Conservation (phyloP, 768 basidiomycete species). For the Daedaleopsis nitida region DNA sequence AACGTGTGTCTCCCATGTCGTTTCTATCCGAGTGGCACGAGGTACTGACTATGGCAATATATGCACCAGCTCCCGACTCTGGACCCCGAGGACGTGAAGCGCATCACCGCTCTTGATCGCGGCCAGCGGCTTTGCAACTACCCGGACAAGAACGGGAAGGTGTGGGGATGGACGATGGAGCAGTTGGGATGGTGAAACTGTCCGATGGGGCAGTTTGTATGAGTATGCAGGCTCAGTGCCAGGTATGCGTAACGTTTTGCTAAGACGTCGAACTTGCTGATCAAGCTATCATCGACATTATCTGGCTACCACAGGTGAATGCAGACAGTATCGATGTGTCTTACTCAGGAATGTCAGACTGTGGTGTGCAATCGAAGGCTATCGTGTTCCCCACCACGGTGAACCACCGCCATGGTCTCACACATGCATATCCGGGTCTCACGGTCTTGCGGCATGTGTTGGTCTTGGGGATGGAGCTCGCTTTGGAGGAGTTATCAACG, state of each 20-base stretch:
- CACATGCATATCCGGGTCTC: too few relatives aligned
- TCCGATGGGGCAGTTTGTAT: not conserved
- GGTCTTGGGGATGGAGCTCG: too few relatives aligned
- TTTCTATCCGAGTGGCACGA: not conserved
- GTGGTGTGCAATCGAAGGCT: too few relatives aligned
- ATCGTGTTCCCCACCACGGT: too few relatives aligned
- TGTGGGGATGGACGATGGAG: constrained; percentile 40
- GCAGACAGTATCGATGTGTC: too few relatives aligned
- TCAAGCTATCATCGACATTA: too few relatives aligned
- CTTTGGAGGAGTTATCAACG: too few relatives aligned
- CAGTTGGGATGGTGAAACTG: constrained; percentile 41
- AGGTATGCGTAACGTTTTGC: not conserved
- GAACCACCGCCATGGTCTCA: too few relatives aligned
- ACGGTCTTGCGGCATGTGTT: too few relatives aligned
- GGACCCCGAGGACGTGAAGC: constrained; percentile 35
- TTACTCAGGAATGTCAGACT: too few relatives aligned
- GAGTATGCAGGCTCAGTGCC: not conserved
- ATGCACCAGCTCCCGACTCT: constrained; percentile 36
- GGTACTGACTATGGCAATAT: not conserved
- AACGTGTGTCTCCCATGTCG: constrained; percentile 34
- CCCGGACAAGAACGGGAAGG: constrained; percentile 31
- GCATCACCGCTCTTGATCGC: constrained; percentile 36
- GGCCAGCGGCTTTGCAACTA: constrained; percentile 36
- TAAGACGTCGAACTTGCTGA: too few relatives aligned
- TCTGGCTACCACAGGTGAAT: too few relatives aligned